Evolutionary conservation across 2,329 filamentous ascomycete genomes (phyloP).

Genomic region (Didymosphaeria variabile): DNA sequence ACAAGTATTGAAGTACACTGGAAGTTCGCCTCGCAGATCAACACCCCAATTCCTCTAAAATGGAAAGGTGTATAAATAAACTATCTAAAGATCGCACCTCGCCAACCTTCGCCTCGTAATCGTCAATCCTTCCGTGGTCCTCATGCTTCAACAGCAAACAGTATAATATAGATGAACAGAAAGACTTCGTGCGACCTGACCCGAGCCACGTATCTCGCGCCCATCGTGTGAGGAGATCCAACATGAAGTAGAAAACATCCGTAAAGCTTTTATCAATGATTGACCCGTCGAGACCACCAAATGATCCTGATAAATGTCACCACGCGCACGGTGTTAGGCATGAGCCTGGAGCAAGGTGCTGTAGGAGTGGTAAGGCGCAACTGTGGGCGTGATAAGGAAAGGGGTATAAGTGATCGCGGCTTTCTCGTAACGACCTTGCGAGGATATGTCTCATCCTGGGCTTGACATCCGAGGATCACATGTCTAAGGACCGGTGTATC

Average conservation of each 20-base stretch:
- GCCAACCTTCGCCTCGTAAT: not conserved
- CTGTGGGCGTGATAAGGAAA: conserved; percentile 13
- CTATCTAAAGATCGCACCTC: conserved; percentile 1
- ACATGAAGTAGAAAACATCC: conserved; percentile 3
- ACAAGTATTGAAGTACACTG: not conserved
- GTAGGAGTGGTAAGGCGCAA: conserved; percentile 1
- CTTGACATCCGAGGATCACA: not conserved
- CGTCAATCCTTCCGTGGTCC: not conserved
- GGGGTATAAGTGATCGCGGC: conserved; percentile 23
- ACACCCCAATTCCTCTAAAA: conserved; percentile 2
- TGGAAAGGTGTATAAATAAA: not conserved
- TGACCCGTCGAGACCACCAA: conserved; percentile 3
- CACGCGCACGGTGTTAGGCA: not conserved
- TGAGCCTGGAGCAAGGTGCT: conserved; percentile 7
- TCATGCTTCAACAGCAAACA: not conserved
- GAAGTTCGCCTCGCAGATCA: not conserved
- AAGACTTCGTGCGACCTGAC: not conserved
- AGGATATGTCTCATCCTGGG: conserved; percentile 1
- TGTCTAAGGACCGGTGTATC: conserved; percentile 43
- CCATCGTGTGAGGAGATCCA: not conserved
- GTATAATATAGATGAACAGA: conserved; percentile 5
- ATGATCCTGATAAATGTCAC: not conserved
- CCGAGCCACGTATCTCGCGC: not conserved
- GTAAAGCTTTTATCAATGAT: conserved; percentile 12
- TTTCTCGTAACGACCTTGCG: conserved; percentile 12